Conservation (phyloP, 106 monocot genomes). For the Chionographis japonica region DNA sequence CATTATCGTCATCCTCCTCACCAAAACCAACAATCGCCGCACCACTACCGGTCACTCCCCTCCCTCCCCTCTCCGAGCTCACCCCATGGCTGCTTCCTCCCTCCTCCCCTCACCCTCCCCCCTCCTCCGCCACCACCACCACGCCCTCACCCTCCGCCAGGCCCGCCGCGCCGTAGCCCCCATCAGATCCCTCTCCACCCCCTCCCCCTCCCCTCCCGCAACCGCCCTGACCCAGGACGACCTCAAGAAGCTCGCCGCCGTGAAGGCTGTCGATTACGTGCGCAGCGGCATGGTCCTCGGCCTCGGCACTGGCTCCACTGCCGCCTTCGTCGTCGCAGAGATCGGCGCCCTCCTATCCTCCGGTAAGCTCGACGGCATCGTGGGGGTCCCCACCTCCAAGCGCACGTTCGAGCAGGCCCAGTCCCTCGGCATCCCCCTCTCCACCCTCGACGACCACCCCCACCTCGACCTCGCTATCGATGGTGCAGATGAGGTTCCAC, state of each 20-base stretch:
- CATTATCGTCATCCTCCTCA: too few species aligned
- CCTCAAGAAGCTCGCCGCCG: conserved; percentile 85
- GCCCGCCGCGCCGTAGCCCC: neutral
- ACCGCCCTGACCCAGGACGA: conserved; percentile 84
- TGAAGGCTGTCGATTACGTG: conserved; percentile 92
- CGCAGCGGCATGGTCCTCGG: conserved; percentile 94
- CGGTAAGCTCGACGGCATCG: conserved; percentile 68
- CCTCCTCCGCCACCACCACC: conserved; percentile 9
- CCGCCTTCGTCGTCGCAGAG: conserved; percentile 93
- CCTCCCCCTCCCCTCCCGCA: conserved; percentile 18
- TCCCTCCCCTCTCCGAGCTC: conserved; percentile 3
- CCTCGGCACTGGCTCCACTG: conserved; percentile 95
- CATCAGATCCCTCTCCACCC: conserved; percentile 34
- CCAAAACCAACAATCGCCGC: neutral
- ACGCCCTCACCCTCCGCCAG: conserved; percentile 1
- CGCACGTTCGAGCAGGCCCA: conserved; percentile 91
- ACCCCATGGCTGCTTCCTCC: conserved; percentile 15
- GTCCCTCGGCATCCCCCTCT: conserved; percentile 84
- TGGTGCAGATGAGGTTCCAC: conserved; percentile 90
- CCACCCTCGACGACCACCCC: conserved; percentile 88
- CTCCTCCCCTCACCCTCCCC: conserved; percentile 13
- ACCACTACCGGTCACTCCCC: neutral
- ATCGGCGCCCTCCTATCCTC: conserved; percentile 65
- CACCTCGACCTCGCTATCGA: conserved; percentile 88
- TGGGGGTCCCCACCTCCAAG: conserved; percentile 95